Evolutionary conservation across 441 rosid genomes (phyloP).

Genomic region (Capsella rubella): DNA sequence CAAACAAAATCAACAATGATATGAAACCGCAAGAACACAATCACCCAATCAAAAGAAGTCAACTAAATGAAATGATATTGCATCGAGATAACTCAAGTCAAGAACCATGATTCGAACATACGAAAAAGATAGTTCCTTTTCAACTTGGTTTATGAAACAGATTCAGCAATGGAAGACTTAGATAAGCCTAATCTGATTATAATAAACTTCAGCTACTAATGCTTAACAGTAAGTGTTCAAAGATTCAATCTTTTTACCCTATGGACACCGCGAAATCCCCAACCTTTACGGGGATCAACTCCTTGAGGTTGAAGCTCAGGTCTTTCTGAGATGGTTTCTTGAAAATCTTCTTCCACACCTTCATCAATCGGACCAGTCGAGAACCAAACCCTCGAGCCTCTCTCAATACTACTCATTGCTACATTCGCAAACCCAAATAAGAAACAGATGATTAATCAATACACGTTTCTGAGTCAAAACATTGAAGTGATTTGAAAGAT

Average conservation of each 20-base stretch:
- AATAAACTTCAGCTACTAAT: background rate
- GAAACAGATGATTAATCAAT: background rate
- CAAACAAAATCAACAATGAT: background rate
- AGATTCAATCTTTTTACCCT: slow-evolving; percentile 51
- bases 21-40: background rate
- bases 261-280: slow-evolving; percentile 93
- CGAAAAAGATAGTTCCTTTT: background rate
- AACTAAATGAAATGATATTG: background rate
- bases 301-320: slow-evolving; percentile 70
- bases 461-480: background rate
- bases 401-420: slow-evolving; percentile 53
- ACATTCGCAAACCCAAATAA: slow-evolving; percentile 35
- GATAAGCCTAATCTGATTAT: slow-evolving; percentile 1
- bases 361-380: slow-evolving; percentile 51
- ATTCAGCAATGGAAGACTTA: background rate
- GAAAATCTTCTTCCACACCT: slow-evolving; percentile 52
- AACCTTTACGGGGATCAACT: slow-evolving; percentile 90
- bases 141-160: background rate
- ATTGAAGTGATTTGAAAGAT: background rate
- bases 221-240: background rate
- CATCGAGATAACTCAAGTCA: background rate
- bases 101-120: background rate
- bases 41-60: background rate
- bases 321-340: slow-evolving; percentile 52
- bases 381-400: slow-evolving; percentile 57